Conservation (phyloP, 441 rosid species). For the Biscutella auriculata region DNA sequence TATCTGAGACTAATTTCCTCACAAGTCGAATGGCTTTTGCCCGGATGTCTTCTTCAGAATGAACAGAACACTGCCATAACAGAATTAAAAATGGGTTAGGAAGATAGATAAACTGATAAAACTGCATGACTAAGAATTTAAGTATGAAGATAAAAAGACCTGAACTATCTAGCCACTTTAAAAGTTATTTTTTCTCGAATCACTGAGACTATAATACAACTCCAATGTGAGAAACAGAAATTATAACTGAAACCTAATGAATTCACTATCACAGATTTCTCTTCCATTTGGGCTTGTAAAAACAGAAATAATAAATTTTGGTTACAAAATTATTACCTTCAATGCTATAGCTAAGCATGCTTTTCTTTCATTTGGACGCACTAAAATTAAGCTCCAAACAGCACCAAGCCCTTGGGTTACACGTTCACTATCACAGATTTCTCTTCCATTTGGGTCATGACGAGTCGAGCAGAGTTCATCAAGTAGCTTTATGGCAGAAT, state of each 20-base stretch:
- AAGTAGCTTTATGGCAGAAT: conserved; percentile 65
- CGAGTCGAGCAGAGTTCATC: conserved; percentile 78
- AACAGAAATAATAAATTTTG: conserved; percentile 1
- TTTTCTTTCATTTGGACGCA: conserved; percentile 80
- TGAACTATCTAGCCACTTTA: too few species aligned
- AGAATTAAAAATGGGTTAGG: conserved; percentile 18
- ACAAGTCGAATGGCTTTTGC: conserved; percentile 97
- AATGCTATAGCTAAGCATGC: conserved; percentile 85
- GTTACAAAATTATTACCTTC: conserved; percentile 43
- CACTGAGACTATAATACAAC: conserved; percentile 9
- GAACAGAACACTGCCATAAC: conserved; percentile 85
- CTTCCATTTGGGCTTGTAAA: not conserved
- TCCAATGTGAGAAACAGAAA: not conserved
- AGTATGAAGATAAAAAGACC: not conserved
- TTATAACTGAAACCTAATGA: too few species aligned
- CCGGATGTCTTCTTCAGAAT: conserved; percentile 90
- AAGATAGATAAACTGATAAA: conserved; percentile 3
- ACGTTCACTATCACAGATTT: conserved; percentile 74
- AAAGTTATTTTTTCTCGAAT: too few species aligned
- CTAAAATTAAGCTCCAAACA: conserved; percentile 94
- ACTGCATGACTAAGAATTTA: not conserved
- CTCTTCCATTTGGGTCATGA: conserved; percentile 56
- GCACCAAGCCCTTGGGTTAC: conserved; percentile 99
- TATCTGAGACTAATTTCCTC: conserved; percentile 22
- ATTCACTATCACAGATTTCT: too few species aligned